These are phyloP conservation scores for Saccharomyces uvarum DNA, from an alignment of 1,139 yeast genomes.

Conservation along the genomic window DNA sequence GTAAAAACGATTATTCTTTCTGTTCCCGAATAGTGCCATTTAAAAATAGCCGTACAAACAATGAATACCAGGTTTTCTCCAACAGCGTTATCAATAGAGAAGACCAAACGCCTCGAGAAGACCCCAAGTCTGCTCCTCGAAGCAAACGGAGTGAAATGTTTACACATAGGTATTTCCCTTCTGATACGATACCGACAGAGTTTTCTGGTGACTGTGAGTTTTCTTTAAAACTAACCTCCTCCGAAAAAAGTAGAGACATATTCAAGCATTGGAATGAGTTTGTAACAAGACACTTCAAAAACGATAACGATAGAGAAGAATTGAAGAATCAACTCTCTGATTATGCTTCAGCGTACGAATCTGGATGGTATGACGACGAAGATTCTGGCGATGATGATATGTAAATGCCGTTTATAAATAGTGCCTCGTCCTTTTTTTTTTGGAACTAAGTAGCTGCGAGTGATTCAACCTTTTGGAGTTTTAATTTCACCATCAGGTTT, in stretches of 20 bases:
- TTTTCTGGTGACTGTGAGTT: constrained; percentile 12
- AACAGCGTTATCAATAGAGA: constrained; percentile 32
- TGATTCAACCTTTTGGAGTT: background rate
- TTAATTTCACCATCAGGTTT: background rate
- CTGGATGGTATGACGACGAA: constrained; percentile 48
- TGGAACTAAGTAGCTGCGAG: background rate
- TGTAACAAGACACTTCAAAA: constrained; percentile 39
- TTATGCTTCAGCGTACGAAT: constrained; percentile 47
- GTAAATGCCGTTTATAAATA: background rate
- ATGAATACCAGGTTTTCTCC: constrained; percentile 30
- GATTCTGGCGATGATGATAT: constrained; percentile 30
- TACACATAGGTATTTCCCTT: constrained; percentile 23
- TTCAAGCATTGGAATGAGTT: constrained; percentile 43
- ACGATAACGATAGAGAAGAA: constrained; percentile 60
- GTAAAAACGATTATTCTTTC: constrained; percentile 17
- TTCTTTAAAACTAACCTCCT: constrained; percentile 37
- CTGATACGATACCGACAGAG: constrained; percentile 34
- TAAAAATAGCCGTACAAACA: constrained; percentile 8
- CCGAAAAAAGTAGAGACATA: constrained; percentile 40
- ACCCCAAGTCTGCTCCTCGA: constrained; percentile 6
- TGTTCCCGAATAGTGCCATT: constrained; percentile 13
- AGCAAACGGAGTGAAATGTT: constrained; percentile 11
- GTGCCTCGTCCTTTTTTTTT: background rate
- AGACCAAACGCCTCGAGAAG: background rate
- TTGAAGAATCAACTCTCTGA: constrained; percentile 48